Conservation (phyloP, 2,329 filamentous ascomycete species). For the Knufia fluminis region DNA sequence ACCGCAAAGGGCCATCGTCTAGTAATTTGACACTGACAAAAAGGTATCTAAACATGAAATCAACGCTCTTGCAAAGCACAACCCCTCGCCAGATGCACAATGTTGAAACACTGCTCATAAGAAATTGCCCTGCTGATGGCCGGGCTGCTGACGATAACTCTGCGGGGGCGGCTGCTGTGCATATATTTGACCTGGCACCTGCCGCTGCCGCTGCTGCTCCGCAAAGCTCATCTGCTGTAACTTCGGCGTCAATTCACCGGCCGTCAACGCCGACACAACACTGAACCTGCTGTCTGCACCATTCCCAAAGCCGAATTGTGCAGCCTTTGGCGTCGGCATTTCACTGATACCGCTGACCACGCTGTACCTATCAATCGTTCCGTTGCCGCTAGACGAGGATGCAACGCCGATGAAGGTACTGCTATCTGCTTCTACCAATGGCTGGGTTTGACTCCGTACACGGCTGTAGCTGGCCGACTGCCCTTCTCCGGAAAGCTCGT, state of each 20-base stretch:
- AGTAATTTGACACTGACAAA: neutral
- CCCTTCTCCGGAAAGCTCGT: neutral
- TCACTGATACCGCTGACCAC: neutral
- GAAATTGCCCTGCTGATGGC: neutral
- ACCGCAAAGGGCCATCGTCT: neutral
- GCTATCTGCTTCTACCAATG: neutral
- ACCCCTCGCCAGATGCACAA: neutral
- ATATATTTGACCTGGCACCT: neutral
- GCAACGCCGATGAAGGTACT: neutral
- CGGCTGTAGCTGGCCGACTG: neutral
- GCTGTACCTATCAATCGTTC: neutral
- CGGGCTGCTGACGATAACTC: too few species aligned
- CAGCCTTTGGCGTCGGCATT: constrained; percentile 2
- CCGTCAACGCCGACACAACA: constrained; percentile 3
- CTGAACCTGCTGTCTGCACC: constrained; percentile 4
- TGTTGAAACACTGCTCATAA: neutral
- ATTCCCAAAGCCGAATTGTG: constrained; percentile 6
- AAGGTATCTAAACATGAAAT: neutral
- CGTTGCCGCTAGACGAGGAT: neutral
- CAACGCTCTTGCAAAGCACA: neutral
- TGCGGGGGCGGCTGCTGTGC: neutral
- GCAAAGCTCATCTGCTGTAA: neutral
- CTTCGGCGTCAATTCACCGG: neutral
- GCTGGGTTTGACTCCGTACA: neutral
- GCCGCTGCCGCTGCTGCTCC: neutral